Percentiles rank a stretch among this genome's conserved stretches.
phyloP scores from a whole-genome alignment of 257 asterid genomes.

The Ehretia macrophylla region DNA sequence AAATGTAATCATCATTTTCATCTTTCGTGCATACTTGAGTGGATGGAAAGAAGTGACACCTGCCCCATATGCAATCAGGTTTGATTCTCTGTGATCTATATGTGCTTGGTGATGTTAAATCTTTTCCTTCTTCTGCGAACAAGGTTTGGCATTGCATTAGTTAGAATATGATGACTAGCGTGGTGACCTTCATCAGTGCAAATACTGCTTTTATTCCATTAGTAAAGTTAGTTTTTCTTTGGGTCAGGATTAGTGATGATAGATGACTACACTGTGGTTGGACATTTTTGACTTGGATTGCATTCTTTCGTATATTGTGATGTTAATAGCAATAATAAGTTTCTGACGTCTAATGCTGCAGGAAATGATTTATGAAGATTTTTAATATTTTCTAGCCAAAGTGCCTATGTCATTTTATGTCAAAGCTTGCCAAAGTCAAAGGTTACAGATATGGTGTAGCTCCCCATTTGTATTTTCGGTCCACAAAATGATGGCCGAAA shows the following conservation, averaged over 20 bases:
- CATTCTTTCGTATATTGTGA: neutral
- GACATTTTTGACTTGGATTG: neutral
- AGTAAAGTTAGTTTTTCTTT: neutral
- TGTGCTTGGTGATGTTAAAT: slow-evolving; percentile 1
- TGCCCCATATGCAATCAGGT: slow-evolving; percentile 84
- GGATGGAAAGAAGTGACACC: slow-evolving; percentile 79
- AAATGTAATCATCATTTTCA: slow-evolving; percentile 81
- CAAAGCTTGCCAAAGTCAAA: slow-evolving; percentile 8
- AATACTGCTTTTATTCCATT: neutral
- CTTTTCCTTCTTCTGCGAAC: neutral
- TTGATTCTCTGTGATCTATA: slow-evolving; percentile 1
- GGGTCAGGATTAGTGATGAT: too few relatives aligned
- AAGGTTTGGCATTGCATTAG: neutral
- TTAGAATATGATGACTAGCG: neutral
- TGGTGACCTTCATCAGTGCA: neutral
- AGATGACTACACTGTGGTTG: too few relatives aligned
- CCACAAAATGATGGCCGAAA: neutral
- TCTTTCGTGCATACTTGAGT: slow-evolving; percentile 81
- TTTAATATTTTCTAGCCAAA: slow-evolving; percentile 15
- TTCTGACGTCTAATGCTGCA: slow-evolving; percentile 24
- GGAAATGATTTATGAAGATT: slow-evolving; percentile 68
- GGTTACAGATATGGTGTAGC: neutral
- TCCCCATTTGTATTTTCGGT: neutral
- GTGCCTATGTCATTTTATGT: slow-evolving; percentile 2
- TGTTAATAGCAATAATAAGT: slow-evolving; percentile 1